These are phyloP conservation scores for Lipomyces sp. DNA, from an alignment of 805 yeast genomes.

Conservation along the genomic window DNA sequence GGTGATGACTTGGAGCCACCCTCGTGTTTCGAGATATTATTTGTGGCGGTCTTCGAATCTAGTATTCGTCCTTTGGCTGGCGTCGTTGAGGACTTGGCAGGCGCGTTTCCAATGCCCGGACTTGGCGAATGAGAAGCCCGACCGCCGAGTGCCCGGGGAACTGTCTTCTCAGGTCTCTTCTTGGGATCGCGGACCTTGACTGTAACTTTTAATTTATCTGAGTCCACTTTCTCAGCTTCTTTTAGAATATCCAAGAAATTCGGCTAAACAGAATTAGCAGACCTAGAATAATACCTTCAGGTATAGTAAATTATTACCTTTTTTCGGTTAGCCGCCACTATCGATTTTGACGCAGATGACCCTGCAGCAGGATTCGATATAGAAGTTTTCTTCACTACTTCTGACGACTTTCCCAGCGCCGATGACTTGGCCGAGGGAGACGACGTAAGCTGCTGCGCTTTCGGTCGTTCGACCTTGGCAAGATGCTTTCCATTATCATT, in stretches of 20 bases:
- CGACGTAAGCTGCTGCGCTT: slow-evolving; percentile 24
- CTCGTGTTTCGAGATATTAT: background rate
- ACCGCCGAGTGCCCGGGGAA: background rate
- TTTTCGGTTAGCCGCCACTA: background rate
- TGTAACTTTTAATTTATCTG: slow-evolving; percentile 51
- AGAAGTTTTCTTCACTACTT: background rate
- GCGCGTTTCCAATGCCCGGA: background rate
- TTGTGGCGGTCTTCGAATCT: background rate
- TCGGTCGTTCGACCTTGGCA: slow-evolving; percentile 24
- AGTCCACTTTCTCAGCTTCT: slow-evolving; percentile 66
- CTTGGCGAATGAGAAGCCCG: slow-evolving; percentile 1
- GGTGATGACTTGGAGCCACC: background rate
- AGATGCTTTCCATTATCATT: slow-evolving; percentile 21
- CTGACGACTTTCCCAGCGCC: background rate
- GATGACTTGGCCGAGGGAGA: background rate
- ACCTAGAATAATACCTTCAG: background rate
- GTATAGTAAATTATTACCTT: background rate
- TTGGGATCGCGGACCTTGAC: slow-evolving; percentile 46
- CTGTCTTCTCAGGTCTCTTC: slow-evolving; percentile 18
- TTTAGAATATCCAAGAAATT: slow-evolving; percentile 72
- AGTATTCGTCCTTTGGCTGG: background rate
- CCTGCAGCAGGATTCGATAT: background rate
- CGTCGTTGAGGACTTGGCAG: background rate
- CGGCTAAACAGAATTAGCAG: slow-evolving; percentile 45
- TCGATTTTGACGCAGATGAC: background rate